Percentiles rank a stretch among this genome's conserved stretches.
Conservation (phyloP, 257 asterid species). For the Capsicum pubescens region DNA sequence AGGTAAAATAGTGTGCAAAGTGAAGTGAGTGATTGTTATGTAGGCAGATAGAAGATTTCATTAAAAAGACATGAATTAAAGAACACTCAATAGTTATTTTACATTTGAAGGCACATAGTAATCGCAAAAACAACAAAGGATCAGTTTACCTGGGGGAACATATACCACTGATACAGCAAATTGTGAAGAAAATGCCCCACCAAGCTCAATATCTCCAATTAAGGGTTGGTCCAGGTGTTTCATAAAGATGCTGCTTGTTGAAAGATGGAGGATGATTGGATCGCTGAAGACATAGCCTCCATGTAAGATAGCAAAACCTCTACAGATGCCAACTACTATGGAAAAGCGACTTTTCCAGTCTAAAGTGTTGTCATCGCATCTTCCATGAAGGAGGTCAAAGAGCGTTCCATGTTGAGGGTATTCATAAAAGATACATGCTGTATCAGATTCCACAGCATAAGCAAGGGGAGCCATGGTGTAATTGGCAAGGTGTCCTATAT, state of each 20-base stretch:
- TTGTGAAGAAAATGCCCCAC: conserved; percentile 13
- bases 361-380: neutral
- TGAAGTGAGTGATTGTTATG: neutral
- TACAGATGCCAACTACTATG: conserved; percentile 23
- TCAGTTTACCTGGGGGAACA: conserved; percentile 34
- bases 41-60: neutral
- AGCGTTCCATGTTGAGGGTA: conserved; percentile 32
- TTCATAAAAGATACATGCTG: neutral
- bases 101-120: neutral
- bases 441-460: neutral
- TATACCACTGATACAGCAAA: conserved; percentile 14
- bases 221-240: conserved; percentile 5
- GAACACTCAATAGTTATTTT: neutral
- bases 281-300: neutral
- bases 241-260: conserved; percentile 30
- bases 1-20: neutral
- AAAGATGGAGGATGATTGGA: neutral
- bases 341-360: conserved; percentile 5
- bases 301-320: conserved; percentile 14
- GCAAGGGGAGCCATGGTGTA: conserved; percentile 27
- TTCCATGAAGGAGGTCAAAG: conserved; percentile 26
- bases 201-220: conserved; percentile 30
- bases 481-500: neutral
- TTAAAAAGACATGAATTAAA: neutral
- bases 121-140: neutral